Evolutionary conservation across 768 basidiomycete genomes (phyloP).

Genomic region (Termitomyces sp.): DNA sequence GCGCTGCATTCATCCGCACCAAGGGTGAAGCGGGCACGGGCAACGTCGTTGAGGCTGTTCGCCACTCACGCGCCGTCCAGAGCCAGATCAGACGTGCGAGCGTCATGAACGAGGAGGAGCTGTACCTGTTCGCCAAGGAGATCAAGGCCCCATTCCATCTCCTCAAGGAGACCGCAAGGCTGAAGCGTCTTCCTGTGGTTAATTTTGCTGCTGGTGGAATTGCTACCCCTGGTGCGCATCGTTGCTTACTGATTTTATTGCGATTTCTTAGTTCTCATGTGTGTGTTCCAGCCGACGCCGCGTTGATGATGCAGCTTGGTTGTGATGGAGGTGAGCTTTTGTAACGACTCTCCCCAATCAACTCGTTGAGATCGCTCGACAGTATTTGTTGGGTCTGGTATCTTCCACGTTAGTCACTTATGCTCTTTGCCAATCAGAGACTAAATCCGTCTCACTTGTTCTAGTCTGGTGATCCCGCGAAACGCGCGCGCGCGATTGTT

Average conservation of each 20-base stretch:
- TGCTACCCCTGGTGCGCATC: conserved; percentile 74
- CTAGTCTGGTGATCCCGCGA: conserved; percentile 89
- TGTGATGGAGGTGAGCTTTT: conserved; percentile 82
- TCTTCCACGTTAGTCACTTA: conserved; percentile 74
- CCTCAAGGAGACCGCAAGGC: conserved; percentile 90
- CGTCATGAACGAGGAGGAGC: conserved; percentile 91
- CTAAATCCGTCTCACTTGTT: not conserved
- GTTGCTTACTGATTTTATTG: not conserved
- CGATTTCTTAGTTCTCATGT: not conserved
- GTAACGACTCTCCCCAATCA: conserved; percentile 1
- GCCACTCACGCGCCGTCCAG: conserved; percentile 83
- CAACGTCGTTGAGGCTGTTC: conserved; percentile 91
- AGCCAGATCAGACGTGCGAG: conserved; percentile 82
- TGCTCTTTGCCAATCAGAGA: not conserved
- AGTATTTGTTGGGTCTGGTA: conserved; percentile 98
- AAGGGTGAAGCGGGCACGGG: conserved; percentile 93
- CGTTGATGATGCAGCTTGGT: conserved; percentile 98
- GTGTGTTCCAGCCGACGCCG: conserved; percentile 73
- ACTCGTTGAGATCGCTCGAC: conserved; percentile 9
- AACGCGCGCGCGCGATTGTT: conserved; percentile 92
- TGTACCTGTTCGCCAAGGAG: conserved; percentile 91
- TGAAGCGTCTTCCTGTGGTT: conserved; percentile 92
- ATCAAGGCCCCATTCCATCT: conserved; percentile 93
- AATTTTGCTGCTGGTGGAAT: conserved; percentile 96
- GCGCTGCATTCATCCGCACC: conserved; percentile 97